These are phyloP conservation scores for Exophiala mesophila DNA, from an alignment of 2,329 filamentous ascomycete genomes.

Conservation along the genomic window DNA sequence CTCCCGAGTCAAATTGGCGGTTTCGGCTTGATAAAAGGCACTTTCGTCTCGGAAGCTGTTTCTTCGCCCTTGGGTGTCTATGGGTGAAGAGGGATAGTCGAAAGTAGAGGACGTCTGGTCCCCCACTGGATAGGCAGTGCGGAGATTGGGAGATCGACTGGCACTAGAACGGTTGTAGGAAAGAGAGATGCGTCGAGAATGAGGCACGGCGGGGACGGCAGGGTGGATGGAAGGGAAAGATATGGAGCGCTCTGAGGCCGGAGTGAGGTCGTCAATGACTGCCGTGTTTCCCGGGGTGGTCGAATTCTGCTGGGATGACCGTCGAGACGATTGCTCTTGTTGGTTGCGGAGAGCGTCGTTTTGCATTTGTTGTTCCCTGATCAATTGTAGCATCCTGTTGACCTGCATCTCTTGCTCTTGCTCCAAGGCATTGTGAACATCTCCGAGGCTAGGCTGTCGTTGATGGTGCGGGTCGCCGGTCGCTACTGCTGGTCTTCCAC, in stretches of 20 bases:
- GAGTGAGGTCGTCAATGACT: constrained; percentile 41
- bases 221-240: constrained; percentile 34
- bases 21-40: constrained; percentile 46
- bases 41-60: constrained; percentile 43
- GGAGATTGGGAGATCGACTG: constrained; percentile 34
- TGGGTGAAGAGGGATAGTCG: constrained; percentile 26
- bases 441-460: constrained; percentile 44
- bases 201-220: constrained; percentile 31
- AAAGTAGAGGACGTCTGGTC: constrained; percentile 11
- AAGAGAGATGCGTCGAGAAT: constrained; percentile 32
- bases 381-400: constrained; percentile 48
- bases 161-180: constrained; percentile 35
- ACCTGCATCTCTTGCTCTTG: constrained; percentile 50
- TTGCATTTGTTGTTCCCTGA: constrained; percentile 44
- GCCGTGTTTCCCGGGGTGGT: constrained; percentile 33
- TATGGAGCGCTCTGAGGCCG: constrained; percentile 39
- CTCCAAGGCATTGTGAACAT: constrained; percentile 48
- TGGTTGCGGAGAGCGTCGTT: constrained; percentile 38
- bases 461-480: constrained; percentile 46
- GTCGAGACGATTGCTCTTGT: constrained; percentile 12
- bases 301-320: constrained; percentile 19
- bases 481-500: constrained; percentile 38
- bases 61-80: constrained; percentile 26
- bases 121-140: constrained; percentile 26
- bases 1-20: constrained; percentile 42